Evolutionary conservation across 2,329 filamentous ascomycete genomes (phyloP), one percentile per base, ranked within the genome.

Genomic region (Aspergillus eucalypticola): DNA sequence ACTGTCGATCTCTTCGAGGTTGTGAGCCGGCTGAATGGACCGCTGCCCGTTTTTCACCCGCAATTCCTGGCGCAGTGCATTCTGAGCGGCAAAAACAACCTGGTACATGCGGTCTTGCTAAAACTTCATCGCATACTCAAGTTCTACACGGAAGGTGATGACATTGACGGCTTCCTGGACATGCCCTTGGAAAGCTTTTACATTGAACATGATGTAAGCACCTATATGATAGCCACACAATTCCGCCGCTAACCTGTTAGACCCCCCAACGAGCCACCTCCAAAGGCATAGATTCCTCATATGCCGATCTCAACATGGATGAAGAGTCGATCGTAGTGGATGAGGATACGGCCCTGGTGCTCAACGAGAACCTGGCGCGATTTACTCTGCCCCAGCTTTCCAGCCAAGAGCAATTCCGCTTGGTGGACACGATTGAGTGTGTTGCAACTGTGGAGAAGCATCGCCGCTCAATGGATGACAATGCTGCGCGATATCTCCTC

Each of bases 21-120:
- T 8, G 90, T 96, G 10, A 90, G 90, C 66, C 83, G 90, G 62
- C 82, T 98, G 52, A 98, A 97, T 70, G 91, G 92, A 0, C 90
- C 93, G 2, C 79, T 98, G 6, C 92, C 95, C 0, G 83, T 96
- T 2, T 99, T 96, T 68, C 94, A 99, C 69, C 95, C 95, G 0
- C 92, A 96, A 69, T 91, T 96, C 60, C 78, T 98, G 25, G 90
- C 90, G 55, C 91, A 97, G 73, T 94, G 90, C 68, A 91, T 96
- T 39, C 81, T 96, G 25, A 85, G 88, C 19, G 94, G 93, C 0
- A 96, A 96, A 72, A 83, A 84, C 35, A 73, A 77, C 3, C 75
- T 92, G 5, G 91, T 95, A 2, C 88, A 92, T 66, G 82, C 82
- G 8, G 87, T 96, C 8, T 76, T 98, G 27, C 79, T 90, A 54